Base-by-base conservation (phyloP, 768 basidiomycete genomes). In the Suillus subalutaceus region DNA sequence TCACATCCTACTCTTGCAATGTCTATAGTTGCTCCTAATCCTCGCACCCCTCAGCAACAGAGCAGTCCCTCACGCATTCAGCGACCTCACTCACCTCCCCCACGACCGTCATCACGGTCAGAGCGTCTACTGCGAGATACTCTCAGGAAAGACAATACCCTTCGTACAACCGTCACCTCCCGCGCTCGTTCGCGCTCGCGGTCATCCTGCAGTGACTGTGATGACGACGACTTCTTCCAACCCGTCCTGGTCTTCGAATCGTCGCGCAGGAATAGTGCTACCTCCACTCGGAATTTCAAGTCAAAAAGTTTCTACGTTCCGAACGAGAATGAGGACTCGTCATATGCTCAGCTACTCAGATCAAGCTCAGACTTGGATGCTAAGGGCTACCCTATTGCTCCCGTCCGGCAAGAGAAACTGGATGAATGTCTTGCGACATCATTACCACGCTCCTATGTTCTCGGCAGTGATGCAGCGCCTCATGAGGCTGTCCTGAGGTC, bases 91-190 rank as follows among this genome's bases (percentile, higher is more conserved):
- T 70, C 74, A 26, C 71, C 73, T 57, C 72, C 73, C 9, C 73
- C 75, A 20, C 80, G 82, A 59, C 80, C 85, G 0, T 77, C 85
- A 0, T 84, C 84, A 43, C 80, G 85, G 64, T 86, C 85, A 5
- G 84, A 88, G 70, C 80, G 82, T 12, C 82, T 89, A 56, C 79
- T 89, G 59, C 79, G 87, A 61, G 83, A 88, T 67, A 82, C 88
- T 12, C 82, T 89, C 63, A 79, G 84, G 57, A 87, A 81, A 69
- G 84, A 78, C 75, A 79, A 69, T 72, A 78, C 72, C 76, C 84
- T 70, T 74, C 80, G 66, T 73, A 77, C 68, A 55, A 66, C 61
- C 67, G 69, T 48, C 71, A 74, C 65, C 43, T 68, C 60, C 56
- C 62, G 23, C 63, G 44, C 67, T 60, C 40, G 72, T 61, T 57